Conservation (phyloP, 192 early-diverging fungal species). For the Thoreauomyces humboldtii region DNA sequence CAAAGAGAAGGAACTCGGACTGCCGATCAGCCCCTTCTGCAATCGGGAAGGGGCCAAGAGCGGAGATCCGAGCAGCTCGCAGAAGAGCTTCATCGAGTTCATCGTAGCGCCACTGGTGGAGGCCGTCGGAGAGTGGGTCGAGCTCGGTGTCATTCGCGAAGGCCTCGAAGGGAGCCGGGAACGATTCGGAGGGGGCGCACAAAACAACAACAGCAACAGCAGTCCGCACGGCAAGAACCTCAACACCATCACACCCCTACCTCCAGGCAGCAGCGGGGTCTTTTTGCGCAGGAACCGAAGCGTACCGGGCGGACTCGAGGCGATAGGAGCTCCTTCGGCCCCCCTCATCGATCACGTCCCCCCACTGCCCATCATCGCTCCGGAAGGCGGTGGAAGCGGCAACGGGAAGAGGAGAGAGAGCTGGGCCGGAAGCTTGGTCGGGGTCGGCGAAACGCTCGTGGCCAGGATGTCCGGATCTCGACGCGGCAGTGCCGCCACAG, state of each 20-base stretch:
- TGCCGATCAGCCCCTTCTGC: constrained; percentile 59
- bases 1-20: constrained; percentile 45
- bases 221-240: background rate
- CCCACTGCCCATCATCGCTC: constrained; percentile 4
- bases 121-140: constrained; percentile 41
- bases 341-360: background rate
- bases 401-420: constrained; percentile 9
- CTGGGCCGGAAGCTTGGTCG: constrained; percentile 23
- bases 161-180: constrained; percentile 34
- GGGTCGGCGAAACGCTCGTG: constrained; percentile 17
- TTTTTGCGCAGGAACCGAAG: constrained; percentile 9
- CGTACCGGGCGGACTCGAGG: constrained; percentile 4
- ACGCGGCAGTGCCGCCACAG: constrained; percentile 1
- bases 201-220: background rate
- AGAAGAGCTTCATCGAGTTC: constrained; percentile 56
- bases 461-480: background rate
- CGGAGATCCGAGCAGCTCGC: constrained; percentile 33
- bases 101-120: constrained; percentile 54
- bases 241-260: background rate
- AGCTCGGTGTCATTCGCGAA: constrained; percentile 32
- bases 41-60: constrained; percentile 46
- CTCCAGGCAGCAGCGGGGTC: background rate
- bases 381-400: no score
- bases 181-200: constrained; percentile 15
- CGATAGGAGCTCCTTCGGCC: background rate